Evolutionary conservation across 192 early-diverging fungal species (phyloP).

Genomic region (Linnemannia hyalina): DNA sequence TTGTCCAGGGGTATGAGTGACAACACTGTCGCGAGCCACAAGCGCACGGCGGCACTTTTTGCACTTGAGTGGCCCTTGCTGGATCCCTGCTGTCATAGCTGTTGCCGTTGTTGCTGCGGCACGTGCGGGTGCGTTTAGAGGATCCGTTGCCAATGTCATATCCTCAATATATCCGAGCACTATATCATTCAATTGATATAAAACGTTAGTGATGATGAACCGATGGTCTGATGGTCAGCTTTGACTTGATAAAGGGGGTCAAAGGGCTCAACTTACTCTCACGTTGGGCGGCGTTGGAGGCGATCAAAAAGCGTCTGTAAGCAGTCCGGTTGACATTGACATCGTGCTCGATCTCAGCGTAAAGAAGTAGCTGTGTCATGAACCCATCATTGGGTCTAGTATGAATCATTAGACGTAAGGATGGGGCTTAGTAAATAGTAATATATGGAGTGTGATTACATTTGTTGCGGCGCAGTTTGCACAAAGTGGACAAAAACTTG

Average conservation of each 20-base stretch:
- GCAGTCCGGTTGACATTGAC: constrained; percentile 65
- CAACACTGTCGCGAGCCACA: constrained; percentile 71
- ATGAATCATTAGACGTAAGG: neutral
- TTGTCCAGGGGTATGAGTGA: constrained; percentile 76
- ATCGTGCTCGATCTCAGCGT: constrained; percentile 69
- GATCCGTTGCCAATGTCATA: constrained; percentile 67
- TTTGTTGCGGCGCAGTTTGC: constrained; percentile 17
- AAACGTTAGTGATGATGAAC: neutral
- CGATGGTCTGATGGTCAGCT: neutral
- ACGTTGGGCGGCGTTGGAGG: constrained; percentile 70
- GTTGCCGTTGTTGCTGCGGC: constrained; percentile 17
- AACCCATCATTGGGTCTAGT: constrained; percentile 75
- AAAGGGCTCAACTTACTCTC: constrained; percentile 44
- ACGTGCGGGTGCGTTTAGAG: constrained; percentile 42
- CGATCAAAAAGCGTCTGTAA: constrained; percentile 77
- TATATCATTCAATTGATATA: neutral
- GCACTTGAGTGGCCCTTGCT: constrained; percentile 35
- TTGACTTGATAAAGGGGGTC: neutral
- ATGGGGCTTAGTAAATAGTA: neutral
- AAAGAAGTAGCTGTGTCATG: constrained; percentile 71
- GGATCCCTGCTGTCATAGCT: constrained; percentile 1
- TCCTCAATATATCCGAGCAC: constrained; percentile 71
- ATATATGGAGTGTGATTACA: neutral
- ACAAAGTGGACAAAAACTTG: neutral
- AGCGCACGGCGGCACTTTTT: constrained; percentile 67